phyloP scores from a whole-genome alignment of 805 yeast genomes.

The Alloascoidea africana region DNA sequence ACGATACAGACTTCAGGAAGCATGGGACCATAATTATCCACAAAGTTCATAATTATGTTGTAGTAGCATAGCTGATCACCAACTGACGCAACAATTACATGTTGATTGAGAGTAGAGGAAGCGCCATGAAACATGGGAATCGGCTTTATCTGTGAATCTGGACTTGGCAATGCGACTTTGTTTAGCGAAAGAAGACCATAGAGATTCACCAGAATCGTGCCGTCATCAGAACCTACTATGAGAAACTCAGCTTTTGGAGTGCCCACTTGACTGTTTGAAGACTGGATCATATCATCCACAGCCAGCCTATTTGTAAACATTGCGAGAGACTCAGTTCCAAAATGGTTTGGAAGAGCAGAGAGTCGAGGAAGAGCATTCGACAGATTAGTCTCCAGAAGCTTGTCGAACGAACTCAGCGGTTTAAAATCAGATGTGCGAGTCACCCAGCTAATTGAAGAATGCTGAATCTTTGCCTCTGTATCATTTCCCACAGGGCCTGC shows the following conservation, averaged over 20 bases:
- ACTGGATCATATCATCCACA: slow-evolving; percentile 15
- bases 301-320: slow-evolving; percentile 15
- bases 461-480: slow-evolving; percentile 4
- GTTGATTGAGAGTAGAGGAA: slow-evolving; percentile 5
- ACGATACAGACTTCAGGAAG: slow-evolving; percentile 19
- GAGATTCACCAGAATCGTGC: slow-evolving; percentile 14
- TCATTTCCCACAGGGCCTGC: no score
- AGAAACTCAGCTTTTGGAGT: slow-evolving; percentile 9
- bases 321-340: slow-evolving; percentile 5
- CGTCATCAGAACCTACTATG: slow-evolving; percentile 14
- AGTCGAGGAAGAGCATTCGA: slow-evolving; percentile 22
- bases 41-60: slow-evolving; percentile 13
- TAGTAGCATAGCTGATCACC: slow-evolving; percentile 1
- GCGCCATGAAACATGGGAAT: slow-evolving; percentile 4
- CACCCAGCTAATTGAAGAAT: slow-evolving; percentile 9
- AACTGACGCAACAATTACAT: slow-evolving; percentile 3
- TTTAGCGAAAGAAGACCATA: slow-evolving; percentile 21
- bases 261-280: slow-evolving; percentile 7
- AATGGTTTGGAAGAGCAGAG: slow-evolving; percentile 14
- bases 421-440: background rate
- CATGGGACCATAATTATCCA: slow-evolving; percentile 13
- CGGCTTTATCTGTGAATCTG: background rate
- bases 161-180: slow-evolving; percentile 5
- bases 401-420: slow-evolving; percentile 7
- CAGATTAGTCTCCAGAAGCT: slow-evolving; percentile 18